These are phyloP conservation scores for Dentipellis sp. DNA, from an alignment of 768 basidiomycete species.

Conservation along the genomic window DNA sequence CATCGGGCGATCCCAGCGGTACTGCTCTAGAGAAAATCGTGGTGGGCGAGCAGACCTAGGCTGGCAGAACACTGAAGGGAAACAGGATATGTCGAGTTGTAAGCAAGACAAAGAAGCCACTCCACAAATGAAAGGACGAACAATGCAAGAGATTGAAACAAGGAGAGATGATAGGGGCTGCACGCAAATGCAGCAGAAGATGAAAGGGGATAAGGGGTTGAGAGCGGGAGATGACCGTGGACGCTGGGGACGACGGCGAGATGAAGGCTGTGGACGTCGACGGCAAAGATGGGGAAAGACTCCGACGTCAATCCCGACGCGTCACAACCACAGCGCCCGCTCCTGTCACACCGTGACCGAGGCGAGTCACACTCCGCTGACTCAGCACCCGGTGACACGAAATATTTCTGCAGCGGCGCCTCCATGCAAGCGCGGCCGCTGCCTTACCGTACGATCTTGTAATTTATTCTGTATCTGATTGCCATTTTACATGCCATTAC, in stretches of 20 bases:
- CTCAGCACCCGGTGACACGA: too few species aligned
- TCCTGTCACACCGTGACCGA: constrained; percentile 1
- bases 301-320: neutral
- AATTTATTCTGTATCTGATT: neutral
- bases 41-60: neutral
- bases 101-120: neutral
- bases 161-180: neutral
- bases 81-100: neutral
- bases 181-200: neutral
- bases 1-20: constrained; percentile 24
- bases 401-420: neutral
- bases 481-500: neutral
- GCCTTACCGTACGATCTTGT: neutral
- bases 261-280: neutral
- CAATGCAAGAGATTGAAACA: neutral
- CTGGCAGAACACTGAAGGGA: neutral
- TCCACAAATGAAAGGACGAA: neutral
- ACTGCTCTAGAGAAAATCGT: constrained; percentile 2
- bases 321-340: neutral
- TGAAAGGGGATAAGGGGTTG: neutral
- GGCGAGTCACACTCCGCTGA: neutral
- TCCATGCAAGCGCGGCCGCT: neutral
- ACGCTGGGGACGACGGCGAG: neutral
- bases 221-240: neutral
- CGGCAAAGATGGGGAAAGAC: neutral